A percentile compares a stretch with the other conserved stretches of the same genome.
Conservation (phyloP, 495 filamentous ascomycete genomes). For the Bathelium albidoporum region DNA sequence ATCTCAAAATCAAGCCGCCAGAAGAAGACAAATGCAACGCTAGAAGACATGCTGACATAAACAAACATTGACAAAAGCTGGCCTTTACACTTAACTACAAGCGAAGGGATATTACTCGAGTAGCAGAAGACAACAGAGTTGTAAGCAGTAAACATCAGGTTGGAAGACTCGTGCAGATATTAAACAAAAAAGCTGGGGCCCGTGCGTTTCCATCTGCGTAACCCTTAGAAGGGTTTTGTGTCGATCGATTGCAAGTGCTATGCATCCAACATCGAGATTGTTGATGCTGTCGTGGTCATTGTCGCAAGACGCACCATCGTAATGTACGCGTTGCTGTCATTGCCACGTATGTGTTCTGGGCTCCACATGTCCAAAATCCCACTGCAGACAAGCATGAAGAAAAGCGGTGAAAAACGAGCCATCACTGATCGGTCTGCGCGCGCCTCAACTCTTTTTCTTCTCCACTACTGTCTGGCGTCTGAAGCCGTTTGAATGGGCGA, state of each 20-base stretch:
- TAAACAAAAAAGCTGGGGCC: background rate
- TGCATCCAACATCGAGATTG: background rate
- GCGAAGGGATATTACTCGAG: background rate
- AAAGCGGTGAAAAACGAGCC: background rate
- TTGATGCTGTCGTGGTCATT: background rate
- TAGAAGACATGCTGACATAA: background rate
- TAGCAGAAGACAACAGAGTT: background rate
- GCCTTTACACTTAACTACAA: background rate
- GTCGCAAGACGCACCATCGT: background rate
- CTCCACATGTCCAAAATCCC: background rate
- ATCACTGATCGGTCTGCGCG: background rate
- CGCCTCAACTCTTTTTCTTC: background rate
- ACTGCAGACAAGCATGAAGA: background rate
- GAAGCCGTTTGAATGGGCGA: background rate
- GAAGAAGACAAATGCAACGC: background rate
- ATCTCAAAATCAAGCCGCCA: background rate
- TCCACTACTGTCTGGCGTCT: conserved; percentile 1
- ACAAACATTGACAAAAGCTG: background rate
- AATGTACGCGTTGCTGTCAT: background rate
- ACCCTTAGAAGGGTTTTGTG: background rate
- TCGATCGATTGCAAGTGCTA: background rate
- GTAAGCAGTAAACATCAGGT: background rate
- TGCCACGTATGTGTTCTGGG: background rate
- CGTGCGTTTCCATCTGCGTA: background rate
- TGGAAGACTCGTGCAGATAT: background rate